These are phyloP conservation scores for barrel medic (Medicago truncatula) DNA, from an alignment of 306 rosid species.

Conservation along the genomic window DNA sequence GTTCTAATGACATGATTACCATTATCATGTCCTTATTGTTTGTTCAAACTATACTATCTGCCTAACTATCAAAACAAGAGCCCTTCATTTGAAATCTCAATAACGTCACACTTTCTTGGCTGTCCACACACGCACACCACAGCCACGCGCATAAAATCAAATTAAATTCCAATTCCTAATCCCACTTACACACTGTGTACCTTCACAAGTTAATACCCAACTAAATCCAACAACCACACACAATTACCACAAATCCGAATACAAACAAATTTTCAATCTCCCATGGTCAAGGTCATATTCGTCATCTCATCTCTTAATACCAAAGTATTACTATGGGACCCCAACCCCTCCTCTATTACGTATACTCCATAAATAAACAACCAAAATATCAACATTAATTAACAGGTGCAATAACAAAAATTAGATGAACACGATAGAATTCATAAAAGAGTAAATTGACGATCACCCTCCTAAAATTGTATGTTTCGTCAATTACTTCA, in stretches of 20 bases:
- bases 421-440: no score
- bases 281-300: background rate
- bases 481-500: no score
- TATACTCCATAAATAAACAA: background rate
- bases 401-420: no score
- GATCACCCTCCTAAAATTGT: no score
- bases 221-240: background rate
- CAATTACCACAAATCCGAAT: conserved; percentile 42
- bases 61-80: background rate
- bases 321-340: conserved; percentile 34
- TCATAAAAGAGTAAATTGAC: no score
- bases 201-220: conserved; percentile 14
- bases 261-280: conserved; percentile 18
- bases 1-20: background rate
- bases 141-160: conserved; percentile 8
- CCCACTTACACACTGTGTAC: conserved; percentile 22
- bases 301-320: conserved; percentile 22
- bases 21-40: conserved; percentile 1
- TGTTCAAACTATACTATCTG: background rate
- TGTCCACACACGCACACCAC: conserved; percentile 31
- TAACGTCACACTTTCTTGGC: conserved; percentile 30
- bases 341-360: background rate
- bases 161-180: conserved; percentile 29
- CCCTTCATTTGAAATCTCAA: conserved; percentile 6
- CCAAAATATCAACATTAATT: background rate